These are phyloP conservation scores for Phytophthora kernoviae DNA, from an alignment of 352 stramenopile genomes.

Conservation along the genomic window DNA sequence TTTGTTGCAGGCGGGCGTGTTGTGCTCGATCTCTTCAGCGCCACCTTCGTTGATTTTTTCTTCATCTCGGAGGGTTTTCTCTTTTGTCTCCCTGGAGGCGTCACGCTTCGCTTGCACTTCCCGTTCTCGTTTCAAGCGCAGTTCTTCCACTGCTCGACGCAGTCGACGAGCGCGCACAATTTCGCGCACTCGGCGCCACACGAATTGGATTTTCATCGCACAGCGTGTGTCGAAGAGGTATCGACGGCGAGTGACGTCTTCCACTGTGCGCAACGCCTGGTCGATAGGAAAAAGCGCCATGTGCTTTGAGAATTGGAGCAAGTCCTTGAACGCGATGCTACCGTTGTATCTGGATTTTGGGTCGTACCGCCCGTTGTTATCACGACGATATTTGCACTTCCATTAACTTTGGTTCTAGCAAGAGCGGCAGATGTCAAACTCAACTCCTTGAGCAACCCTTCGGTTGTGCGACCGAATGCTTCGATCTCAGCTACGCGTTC, in stretches of 20 bases:
- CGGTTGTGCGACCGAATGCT: slow-evolving; percentile 63
- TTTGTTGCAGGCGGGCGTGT: slow-evolving; percentile 1
- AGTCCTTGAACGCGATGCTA: slow-evolving; percentile 57
- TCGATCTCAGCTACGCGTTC: slow-evolving; percentile 66
- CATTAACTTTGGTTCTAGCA: slow-evolving; percentile 1
- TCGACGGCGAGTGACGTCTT: slow-evolving; percentile 59
- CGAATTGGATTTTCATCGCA: slow-evolving; percentile 62
- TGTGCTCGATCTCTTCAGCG: slow-evolving; percentile 24
- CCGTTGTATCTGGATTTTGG: slow-evolving; percentile 21
- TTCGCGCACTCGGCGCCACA: slow-evolving; percentile 58
- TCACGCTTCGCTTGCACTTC: slow-evolving; percentile 43
- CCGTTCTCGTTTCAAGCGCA: slow-evolving; percentile 47
- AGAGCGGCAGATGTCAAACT: slow-evolving; percentile 21
- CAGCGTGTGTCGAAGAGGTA: slow-evolving; percentile 54
- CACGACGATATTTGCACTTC: slow-evolving; percentile 44
- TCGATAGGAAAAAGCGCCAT: slow-evolving; percentile 71
- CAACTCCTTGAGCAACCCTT: slow-evolving; percentile 55
- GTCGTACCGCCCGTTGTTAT: slow-evolving; percentile 22
- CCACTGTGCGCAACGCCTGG: slow-evolving; percentile 58
- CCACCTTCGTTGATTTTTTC: slow-evolving; percentile 14
- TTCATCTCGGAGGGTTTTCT: slow-evolving; percentile 29
- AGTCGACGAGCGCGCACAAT: slow-evolving; percentile 48
- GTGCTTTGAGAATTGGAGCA: slow-evolving; percentile 75
- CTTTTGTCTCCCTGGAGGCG: slow-evolving; percentile 27
- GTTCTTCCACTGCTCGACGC: slow-evolving; percentile 46